Conservation (phyloP, 139 green algal species). For the Protoeuglena noctilucae region DNA sequence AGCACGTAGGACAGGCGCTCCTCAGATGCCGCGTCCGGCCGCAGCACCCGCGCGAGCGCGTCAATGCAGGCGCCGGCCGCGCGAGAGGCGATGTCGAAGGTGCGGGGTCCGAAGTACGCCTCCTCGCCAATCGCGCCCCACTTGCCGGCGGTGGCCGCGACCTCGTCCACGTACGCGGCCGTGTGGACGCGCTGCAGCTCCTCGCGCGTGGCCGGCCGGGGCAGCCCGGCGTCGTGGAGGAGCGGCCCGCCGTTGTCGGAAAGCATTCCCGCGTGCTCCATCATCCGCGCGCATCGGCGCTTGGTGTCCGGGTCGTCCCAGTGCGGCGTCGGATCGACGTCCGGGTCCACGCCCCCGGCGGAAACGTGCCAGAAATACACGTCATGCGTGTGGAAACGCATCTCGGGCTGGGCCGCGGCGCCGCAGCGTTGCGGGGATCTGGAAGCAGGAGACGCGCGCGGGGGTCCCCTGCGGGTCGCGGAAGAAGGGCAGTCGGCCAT, state of each 20-base stretch:
- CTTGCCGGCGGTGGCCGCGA: constrained; percentile 10
- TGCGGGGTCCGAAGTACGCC: constrained; percentile 11
- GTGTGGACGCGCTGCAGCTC: constrained; percentile 16
- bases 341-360: no score
- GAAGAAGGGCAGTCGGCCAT: no score
- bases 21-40: constrained; percentile 1
- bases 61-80: constrained; percentile 29
- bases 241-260: background rate
- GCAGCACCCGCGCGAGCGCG: constrained; percentile 28
- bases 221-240: constrained; percentile 28
- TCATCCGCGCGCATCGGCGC: constrained; percentile 9
- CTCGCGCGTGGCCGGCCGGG: constrained; percentile 22
- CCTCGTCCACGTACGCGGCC: constrained; percentile 4
- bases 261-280: background rate
- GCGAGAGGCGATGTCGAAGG: constrained; percentile 25
- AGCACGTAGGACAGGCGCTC: constrained; percentile 13
- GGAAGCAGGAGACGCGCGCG: no score
- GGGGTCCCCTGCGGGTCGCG: no score
- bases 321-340: constrained; percentile 21
- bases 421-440: no score
- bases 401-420: no score
- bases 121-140: constrained; percentile 13
- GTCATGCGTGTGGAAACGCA: no score
- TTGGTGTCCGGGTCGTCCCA: constrained; percentile 35
- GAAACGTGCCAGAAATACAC: no score